Conservation (phyloP, 805 yeast species). For the Saccharomycopsis selenospora region DNA sequence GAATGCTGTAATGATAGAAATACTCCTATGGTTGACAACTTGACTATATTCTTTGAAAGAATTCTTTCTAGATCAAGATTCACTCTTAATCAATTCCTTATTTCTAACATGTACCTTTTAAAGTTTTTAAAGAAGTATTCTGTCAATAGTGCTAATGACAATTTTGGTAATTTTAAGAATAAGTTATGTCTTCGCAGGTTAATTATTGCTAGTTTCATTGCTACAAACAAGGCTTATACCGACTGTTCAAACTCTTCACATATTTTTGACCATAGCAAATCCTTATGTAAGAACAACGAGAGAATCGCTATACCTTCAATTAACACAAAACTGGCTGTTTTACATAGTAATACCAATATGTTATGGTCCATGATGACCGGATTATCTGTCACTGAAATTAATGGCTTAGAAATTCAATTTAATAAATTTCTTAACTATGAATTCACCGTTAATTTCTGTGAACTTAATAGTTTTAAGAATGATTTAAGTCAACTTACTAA, state of each 20-base stretch:
- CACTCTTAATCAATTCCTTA: conserved; percentile 14
- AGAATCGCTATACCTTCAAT: not conserved
- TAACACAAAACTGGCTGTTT: not conserved
- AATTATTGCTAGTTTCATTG: conserved; percentile 13
- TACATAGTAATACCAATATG: not conserved
- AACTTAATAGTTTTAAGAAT: conserved; percentile 10
- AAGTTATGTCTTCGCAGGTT: conserved; percentile 17
- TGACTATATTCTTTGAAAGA: conserved; percentile 16
- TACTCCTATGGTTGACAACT: conserved; percentile 18
- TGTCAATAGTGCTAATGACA: conserved; percentile 3
- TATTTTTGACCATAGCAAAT: not conserved
- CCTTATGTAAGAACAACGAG: not conserved
- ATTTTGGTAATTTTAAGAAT: conserved; percentile 1
- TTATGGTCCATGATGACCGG: conserved; percentile 18
- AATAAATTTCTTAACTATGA: conserved; percentile 7
- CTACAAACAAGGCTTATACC: conserved; percentile 3
- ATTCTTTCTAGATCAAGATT: conserved; percentile 9
- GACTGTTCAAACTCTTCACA: not conserved
- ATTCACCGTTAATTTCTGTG: conserved; percentile 4
- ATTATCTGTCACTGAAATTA: conserved; percentile 9
- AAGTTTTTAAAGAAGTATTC: conserved; percentile 5
- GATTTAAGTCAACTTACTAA: conserved; percentile 12
- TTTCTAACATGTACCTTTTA: conserved; percentile 12
- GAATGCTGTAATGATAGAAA: conserved; percentile 20
- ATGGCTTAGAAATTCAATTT: conserved; percentile 7